Conservation (phyloP, 306 rosid genomes). For the Neltuma alba region DNA sequence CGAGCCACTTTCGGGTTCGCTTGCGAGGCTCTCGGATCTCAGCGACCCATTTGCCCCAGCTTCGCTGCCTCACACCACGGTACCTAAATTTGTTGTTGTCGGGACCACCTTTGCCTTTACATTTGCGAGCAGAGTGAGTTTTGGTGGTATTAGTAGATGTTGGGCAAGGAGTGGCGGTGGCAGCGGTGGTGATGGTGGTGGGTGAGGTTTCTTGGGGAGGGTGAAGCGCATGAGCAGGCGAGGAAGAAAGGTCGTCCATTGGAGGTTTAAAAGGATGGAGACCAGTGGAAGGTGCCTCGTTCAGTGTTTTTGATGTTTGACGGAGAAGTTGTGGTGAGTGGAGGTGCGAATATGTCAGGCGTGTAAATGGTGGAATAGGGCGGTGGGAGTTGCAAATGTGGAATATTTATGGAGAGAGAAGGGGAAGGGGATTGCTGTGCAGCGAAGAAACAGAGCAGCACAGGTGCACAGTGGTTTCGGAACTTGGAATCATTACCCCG, state of each 20-base stretch:
- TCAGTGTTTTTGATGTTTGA: conserved; percentile 55
- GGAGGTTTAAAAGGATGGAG: conserved; percentile 40
- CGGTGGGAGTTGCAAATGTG: conserved; percentile 61
- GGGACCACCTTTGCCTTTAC: conserved; percentile 86
- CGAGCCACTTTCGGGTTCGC: conserved; percentile 92
- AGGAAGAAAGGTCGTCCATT: conserved; percentile 45
- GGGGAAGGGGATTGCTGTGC: conserved; percentile 45
- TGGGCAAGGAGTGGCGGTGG: conserved; percentile 30
- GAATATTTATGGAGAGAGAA: conserved; percentile 1
- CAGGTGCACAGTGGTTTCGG: conserved; percentile 50
- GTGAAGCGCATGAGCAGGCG: conserved; percentile 9
- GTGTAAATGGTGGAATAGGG: conserved; percentile 81
- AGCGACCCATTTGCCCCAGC: conserved; percentile 99
- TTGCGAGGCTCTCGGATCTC: conserved; percentile 98
- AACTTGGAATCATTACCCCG: conserved; percentile 47
- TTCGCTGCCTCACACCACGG: conserved; percentile 91
- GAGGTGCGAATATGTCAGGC: conserved; percentile 46
- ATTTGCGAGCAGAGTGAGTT: conserved; percentile 2
- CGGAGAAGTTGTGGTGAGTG: conserved; percentile 19
- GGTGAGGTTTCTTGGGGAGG: conserved; percentile 42
- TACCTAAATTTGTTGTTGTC: conserved; percentile 89
- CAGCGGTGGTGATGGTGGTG: conserved; percentile 36
- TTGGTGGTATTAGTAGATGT: conserved; percentile 32
- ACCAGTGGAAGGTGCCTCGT: conserved; percentile 58
- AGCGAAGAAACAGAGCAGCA: conserved; percentile 44